Conservation (phyloP, 306 rosid genomes). For the Quercus alba region DNA sequence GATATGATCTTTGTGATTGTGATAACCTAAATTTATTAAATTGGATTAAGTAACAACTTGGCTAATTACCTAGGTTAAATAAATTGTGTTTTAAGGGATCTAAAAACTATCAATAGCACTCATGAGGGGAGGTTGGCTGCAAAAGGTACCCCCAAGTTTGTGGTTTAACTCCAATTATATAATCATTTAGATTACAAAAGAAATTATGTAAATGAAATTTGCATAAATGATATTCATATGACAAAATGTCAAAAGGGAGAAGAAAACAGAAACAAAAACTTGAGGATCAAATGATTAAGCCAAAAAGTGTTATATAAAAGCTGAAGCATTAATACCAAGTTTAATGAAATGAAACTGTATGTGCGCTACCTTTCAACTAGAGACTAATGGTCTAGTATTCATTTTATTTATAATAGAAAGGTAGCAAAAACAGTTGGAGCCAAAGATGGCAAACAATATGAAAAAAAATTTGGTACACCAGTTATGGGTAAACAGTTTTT, state of each 20-base stretch:
- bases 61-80: too few species aligned
- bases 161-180: constrained; percentile 2
- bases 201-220: neutral
- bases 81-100: too few species aligned
- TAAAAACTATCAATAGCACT: constrained; percentile 33
- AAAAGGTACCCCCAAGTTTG: constrained; percentile 22
- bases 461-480: too few species aligned
- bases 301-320: neutral
- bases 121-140: constrained; percentile 94
- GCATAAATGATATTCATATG: neutral
- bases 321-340: too few species aligned
- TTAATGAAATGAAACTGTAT: neutral
- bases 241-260: neutral
- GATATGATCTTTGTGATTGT: too few species aligned
- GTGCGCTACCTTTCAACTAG: neutral
- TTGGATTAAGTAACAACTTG: too few species aligned
- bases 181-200: neutral
- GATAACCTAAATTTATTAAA: too few species aligned
- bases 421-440: neutral
- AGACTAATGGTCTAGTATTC: neutral
- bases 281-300: neutral
- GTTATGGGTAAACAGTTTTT: neutral
- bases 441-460: too few species aligned
- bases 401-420: neutral
- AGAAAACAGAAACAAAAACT: neutral